Percentiles rank a stretch among this genome's conserved stretches.
Conservation (phyloP, 306 rosid species). For the Malus asiatica region DNA sequence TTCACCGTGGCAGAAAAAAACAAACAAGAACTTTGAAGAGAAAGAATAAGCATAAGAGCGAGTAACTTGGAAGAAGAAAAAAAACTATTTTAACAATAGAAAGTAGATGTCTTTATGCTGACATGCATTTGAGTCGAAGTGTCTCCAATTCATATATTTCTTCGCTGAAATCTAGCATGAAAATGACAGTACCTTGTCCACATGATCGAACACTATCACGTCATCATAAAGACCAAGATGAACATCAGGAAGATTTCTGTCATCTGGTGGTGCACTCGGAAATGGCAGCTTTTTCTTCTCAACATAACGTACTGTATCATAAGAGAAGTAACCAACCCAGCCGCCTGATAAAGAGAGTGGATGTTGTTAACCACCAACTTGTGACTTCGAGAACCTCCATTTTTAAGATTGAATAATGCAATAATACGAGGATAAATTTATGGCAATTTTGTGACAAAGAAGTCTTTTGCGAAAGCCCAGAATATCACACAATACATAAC, state of each 20-base stretch:
- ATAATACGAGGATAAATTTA: background rate
- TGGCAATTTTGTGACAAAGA: background rate
- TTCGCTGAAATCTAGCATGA: background rate
- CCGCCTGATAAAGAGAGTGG: slow-evolving; percentile 54
- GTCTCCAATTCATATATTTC: background rate
- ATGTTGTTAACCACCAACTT: slow-evolving; percentile 4
- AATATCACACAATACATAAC: background rate
- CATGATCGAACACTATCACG: slow-evolving; percentile 91
- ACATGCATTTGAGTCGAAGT: background rate
- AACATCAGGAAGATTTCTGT: slow-evolving; percentile 85
- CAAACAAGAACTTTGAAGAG: background rate
- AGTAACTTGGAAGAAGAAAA: too few species aligned
- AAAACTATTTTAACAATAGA: too few species aligned
- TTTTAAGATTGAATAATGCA: background rate
- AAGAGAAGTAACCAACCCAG: slow-evolving; percentile 95
- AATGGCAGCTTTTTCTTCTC: slow-evolving; percentile 93
- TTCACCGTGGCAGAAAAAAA: background rate
- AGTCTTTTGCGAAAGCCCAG: background rate
- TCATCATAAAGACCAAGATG: slow-evolving; percentile 93
- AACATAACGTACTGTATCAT: slow-evolving; percentile 91
- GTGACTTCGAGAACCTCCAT: background rate
- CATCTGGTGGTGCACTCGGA: slow-evolving; percentile 72
- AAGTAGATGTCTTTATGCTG: background rate
- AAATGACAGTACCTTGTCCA: slow-evolving; percentile 61
- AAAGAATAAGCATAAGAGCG: too few species aligned